Percentiles rank a stretch among this genome's conserved stretches.
phyloP scores from a whole-genome alignment of 2,329 filamentous ascomycete species.

The Talaromyces sp. region DNA sequence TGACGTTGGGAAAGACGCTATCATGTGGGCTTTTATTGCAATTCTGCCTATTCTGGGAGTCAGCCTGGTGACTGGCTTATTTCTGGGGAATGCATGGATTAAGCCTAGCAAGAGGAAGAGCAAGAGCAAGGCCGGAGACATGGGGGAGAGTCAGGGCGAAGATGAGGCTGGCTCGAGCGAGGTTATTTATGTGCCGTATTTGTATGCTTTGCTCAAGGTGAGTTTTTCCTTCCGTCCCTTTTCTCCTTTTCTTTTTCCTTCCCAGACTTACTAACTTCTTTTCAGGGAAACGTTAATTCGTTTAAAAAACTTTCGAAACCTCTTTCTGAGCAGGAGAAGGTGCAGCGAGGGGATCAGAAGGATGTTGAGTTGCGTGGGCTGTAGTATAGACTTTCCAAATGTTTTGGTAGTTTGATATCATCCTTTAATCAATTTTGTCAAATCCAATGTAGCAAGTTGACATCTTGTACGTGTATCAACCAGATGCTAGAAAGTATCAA shows the following conservation, averaged over 20 bases:
- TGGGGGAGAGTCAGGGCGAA: neutral
- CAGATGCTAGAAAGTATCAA: neutral
- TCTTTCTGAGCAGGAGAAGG: neutral
- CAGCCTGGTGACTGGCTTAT: constrained; percentile 38
- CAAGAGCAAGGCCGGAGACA: constrained; percentile 15
- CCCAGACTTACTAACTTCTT: neutral
- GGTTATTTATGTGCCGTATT: constrained; percentile 25
- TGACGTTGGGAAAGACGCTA: constrained; percentile 47
- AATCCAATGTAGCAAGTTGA: neutral
- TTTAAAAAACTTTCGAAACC: constrained; percentile 13
- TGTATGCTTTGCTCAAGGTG: constrained; percentile 27
- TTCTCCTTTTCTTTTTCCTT: neutral
- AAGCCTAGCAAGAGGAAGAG: constrained; percentile 19
- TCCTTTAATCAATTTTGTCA: neutral
- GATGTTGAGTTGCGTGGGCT: neutral
- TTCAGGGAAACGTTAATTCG: constrained; percentile 20
- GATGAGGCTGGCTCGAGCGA: constrained; percentile 16
- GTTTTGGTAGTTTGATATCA: neutral
- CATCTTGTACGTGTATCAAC: neutral
- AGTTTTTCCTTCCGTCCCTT: constrained; percentile 1
- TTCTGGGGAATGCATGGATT: constrained; percentile 51
- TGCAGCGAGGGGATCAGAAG: neutral
- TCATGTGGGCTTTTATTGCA: constrained; percentile 61
- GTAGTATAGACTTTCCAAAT: too few relatives aligned
- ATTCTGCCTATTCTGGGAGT: constrained; percentile 55